These are phyloP conservation scores for Fusarium aywerte DNA, from an alignment of 2,329 filamentous ascomycete genomes.

Conservation along the genomic window DNA sequence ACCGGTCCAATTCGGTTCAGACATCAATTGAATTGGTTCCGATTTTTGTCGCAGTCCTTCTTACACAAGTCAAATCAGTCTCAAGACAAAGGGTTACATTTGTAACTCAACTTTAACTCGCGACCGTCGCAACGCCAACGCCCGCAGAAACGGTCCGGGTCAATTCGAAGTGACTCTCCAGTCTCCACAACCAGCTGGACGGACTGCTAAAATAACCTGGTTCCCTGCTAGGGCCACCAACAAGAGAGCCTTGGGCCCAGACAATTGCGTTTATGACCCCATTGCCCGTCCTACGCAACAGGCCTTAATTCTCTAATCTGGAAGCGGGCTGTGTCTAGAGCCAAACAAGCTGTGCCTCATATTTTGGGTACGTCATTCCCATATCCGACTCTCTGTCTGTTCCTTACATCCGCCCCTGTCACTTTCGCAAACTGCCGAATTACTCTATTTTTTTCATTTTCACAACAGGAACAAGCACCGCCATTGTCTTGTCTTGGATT, in stretches of 20 bases:
- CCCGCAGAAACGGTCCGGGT: constrained; percentile 12
- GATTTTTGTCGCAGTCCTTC: neutral
- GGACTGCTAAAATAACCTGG: constrained; percentile 18
- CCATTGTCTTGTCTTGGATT: constrained; percentile 30
- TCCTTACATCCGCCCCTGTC: constrained; percentile 21
- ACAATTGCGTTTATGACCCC: constrained; percentile 5
- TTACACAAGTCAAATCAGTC: neutral
- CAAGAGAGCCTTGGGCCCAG: constrained; percentile 18
- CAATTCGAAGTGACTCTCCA: constrained; percentile 9
- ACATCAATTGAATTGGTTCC: neutral
- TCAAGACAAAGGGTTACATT: too few relatives aligned
- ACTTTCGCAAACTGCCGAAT: constrained; percentile 10
- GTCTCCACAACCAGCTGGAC: constrained; percentile 22
- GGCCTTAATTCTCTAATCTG: constrained; percentile 31
- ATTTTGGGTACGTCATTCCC: constrained; percentile 22
- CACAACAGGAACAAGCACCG: constrained; percentile 1
- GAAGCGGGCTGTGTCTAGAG: constrained; percentile 32
- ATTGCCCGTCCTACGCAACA: constrained; percentile 21
- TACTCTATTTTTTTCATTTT: neutral
- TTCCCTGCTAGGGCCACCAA: constrained; percentile 7
- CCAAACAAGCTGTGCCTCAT: constrained; percentile 15
- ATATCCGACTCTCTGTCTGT: constrained; percentile 8
- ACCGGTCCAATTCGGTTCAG: neutral
- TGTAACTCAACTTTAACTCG: constrained; percentile 2
- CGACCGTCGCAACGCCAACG: constrained; percentile 18